These are phyloP conservation scores for Stephanodiscus triporus DNA, from an alignment of 108 stramenopile species.

Conservation along the genomic window DNA sequence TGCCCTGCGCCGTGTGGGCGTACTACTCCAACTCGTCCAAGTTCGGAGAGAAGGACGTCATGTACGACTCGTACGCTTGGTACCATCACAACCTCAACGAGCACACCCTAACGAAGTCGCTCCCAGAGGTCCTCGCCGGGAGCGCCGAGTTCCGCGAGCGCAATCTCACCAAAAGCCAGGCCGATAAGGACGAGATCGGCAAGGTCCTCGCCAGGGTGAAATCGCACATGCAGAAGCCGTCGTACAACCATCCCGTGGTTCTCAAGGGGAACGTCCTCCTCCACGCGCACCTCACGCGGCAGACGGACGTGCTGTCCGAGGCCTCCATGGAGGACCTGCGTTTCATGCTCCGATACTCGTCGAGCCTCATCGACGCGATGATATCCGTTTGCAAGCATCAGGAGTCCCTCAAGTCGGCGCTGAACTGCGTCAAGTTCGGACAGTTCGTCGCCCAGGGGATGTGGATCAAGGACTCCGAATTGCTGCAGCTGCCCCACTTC, in stretches of 20 bases:
- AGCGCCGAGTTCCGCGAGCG: conserved; percentile 88
- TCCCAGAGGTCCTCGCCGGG: conserved; percentile 88
- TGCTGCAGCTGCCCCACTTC: conserved; percentile 93
- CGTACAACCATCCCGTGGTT: conserved; percentile 85
- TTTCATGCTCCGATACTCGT: conserved; percentile 82
- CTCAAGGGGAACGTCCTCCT: conserved; percentile 95
- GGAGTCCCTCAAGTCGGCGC: conserved; percentile 83
- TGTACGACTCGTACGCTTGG: conserved; percentile 97
- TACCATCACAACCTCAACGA: conserved; percentile 89
- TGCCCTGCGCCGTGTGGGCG: conserved; percentile 88
- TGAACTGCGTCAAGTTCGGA: conserved; percentile 90
- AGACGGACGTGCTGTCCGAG: conserved; percentile 58
- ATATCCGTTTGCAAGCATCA: conserved; percentile 92
- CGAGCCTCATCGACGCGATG: conserved; percentile 94
- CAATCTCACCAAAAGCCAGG: conserved; percentile 70
- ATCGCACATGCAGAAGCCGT: conserved; percentile 88
- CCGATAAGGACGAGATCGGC: conserved; percentile 70
- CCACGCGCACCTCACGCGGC: conserved; percentile 86
- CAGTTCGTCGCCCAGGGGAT: conserved; percentile 93
- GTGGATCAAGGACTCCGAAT: conserved; percentile 85
- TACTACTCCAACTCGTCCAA: conserved; percentile 96
- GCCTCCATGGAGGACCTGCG: conserved; percentile 71
- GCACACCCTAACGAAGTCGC: conserved; percentile 69
- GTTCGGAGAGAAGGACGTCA: conserved; percentile 97
- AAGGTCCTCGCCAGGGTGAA: conserved; percentile 55